Evolutionary conservation across 2,329 filamentous ascomycete species (phyloP), one percentile per base, ranked within the genome.

Genomic region (Thielaviopsis cerberus): DNA sequence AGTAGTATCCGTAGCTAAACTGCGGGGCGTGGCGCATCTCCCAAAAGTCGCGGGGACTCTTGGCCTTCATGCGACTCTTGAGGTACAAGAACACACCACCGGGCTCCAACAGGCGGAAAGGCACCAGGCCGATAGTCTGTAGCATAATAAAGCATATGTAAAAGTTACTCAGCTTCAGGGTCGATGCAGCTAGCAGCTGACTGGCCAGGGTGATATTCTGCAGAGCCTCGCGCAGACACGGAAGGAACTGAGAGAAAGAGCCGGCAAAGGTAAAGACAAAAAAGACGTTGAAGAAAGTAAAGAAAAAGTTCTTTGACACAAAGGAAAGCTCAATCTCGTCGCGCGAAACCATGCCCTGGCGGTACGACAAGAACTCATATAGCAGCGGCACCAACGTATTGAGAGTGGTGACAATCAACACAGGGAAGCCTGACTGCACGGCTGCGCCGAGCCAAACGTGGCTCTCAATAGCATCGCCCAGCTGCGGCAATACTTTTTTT

Each of bases 241-340:
- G 74, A 70, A 82, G 82, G 66, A 95, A 86, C 57, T 83, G 81
- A 45, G 85, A 81, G 71, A 86, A 88, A 4, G 89, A 88, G 57
- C 86, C 86, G 52, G 94, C 86, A 25, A 92, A 78, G 0, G 91
- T 94, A 68, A 97, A 96, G 51, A 97, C 81, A 55, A 97, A 79
- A 71, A 98, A 98, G 59, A 97, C 88, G 71, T 98, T 98, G 79
- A 98, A 97, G 71, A 98, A 98, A 10, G 86, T 90, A 68, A 98
- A 98, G 76, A 97, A 95, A 72, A 97, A 98, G 70, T 97, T 98
- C 73, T 98, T 98, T 57, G 88, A 95, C 63, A 98, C 91, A 51
- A 94, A 77, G 0, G 92, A 97, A 6, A 98, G 76, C 69, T 97
- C 92, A 23, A 98, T 83, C 62, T 98, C 92, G 51, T 88, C 88